Base-by-base conservation (phyloP, 2,329 filamentous ascomycete genomes). In the Colletotrichum musicola region DNA sequence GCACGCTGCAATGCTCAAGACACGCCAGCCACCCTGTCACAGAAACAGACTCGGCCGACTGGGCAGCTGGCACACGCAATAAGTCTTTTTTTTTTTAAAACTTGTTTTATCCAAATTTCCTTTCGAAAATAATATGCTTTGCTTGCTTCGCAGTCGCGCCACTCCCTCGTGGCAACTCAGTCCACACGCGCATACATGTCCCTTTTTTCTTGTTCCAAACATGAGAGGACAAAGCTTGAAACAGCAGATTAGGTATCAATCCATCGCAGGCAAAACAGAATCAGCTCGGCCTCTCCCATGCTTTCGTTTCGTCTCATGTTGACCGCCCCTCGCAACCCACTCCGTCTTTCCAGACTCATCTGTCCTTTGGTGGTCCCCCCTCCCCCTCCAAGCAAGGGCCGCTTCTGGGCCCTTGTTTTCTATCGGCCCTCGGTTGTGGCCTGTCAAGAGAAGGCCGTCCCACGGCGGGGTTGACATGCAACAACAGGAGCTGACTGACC, bases 291-390 rank as follows among this genome's bases (percentile, higher is more conserved):
- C 55, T 65, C 55, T 64, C 62, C 35, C 55, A 56, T 55, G 62
- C 65, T 60, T 65, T 55, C 62, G 65, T 65, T 68, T 68, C 65
- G 62, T 68, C 65, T 60, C 55, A 51, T 68, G 20, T 44, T 30
- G 55, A 51, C 55, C 65, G 51, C 50, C 49, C 56, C 50, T 60
- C 56, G 65, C 55, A 55, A 65, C 54, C 35, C 44, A 22, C 55
- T 49, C 55, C 42, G 18, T 51, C 49, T 44, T 60, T 40, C 49
- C 35, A 27, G 47, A 42, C 62, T 55, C 30, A 40, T 25, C 30
- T 20, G 13, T 44, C 64, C 20, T 35, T 65, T 22, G 30, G 25
- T 10, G 30, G 22, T 25, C 30, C 30, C 30, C 30, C 25, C 49
- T 50, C 13, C 42, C 4, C 46, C 46, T 18, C 30, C 2, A 44